phyloP scores from a whole-genome alignment of 108 stramenopile genomes.

The Craspedostauros australis region DNA sequence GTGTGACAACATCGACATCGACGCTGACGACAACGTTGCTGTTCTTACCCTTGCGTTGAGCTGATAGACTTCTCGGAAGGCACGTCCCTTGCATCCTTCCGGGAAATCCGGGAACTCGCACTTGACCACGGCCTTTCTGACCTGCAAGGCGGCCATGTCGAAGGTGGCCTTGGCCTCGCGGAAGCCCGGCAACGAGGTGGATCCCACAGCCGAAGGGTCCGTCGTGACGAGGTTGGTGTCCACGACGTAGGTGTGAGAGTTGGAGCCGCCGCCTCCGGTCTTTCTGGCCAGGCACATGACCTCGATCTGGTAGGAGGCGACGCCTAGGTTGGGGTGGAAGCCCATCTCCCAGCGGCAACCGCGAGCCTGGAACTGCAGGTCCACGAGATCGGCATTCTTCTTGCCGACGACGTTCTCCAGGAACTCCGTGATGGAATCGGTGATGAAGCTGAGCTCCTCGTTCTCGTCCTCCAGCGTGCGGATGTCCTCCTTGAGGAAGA shows the following conservation, averaged over 20 bases:
- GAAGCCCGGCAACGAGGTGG: slow-evolving; percentile 32
- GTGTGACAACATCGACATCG: too few species aligned
- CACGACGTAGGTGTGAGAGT: slow-evolving; percentile 28
- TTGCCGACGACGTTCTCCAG: slow-evolving; percentile 28
- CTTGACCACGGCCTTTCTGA: slow-evolving; percentile 64
- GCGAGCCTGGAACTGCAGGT: slow-evolving; percentile 32
- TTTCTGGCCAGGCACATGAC: slow-evolving; percentile 23
- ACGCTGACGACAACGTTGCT: too few species aligned
- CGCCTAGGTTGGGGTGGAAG: slow-evolving; percentile 35
- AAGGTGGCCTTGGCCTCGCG: slow-evolving; percentile 45
- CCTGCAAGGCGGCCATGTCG: slow-evolving; percentile 32
- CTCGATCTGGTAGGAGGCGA: slow-evolving; percentile 30
- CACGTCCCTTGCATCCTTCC: slow-evolving; percentile 72
- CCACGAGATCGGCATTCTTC: slow-evolving; percentile 19
- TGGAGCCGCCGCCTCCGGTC: slow-evolving; percentile 2
- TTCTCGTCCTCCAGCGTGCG: slow-evolving; percentile 22
- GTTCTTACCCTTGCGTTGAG: slow-evolving; percentile 81
- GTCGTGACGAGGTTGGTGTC: slow-evolving; percentile 35
- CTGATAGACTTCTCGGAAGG: slow-evolving; percentile 85
- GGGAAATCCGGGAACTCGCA: slow-evolving; percentile 81
- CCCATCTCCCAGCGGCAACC: slow-evolving; percentile 49
- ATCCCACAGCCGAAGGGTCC: slow-evolving; percentile 3
- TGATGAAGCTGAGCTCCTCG: slow-evolving; percentile 31
- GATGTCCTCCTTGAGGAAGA: slow-evolving; percentile 22
- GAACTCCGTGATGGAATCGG: slow-evolving; percentile 27